A percentile compares a stretch with the other conserved stretches of the same genome.
phyloP scores from a whole-genome alignment of 371 early-diverging fungal genomes.

The Lichtheimia corymbifera region DNA sequence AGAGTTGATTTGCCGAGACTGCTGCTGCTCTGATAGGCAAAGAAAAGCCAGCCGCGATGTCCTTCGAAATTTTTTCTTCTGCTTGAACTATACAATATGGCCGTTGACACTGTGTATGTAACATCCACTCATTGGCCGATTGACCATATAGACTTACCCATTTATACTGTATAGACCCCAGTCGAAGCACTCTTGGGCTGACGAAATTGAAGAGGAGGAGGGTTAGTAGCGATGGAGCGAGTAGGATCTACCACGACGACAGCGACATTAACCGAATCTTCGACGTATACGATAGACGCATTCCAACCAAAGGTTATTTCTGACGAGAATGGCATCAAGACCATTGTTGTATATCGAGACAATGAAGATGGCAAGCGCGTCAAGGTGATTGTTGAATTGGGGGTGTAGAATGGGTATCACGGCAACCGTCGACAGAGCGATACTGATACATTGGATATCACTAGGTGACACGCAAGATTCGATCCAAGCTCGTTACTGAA shows the following conservation, averaged over 20 bases:
- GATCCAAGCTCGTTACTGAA: conserved; percentile 76
- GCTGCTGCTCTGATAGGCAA: no score
- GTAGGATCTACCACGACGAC: conserved; percentile 1
- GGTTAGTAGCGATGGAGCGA: conserved; percentile 19
- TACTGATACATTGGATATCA: background rate
- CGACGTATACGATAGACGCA: conserved; percentile 29
- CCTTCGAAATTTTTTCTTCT: background rate
- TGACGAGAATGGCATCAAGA: conserved; percentile 85
- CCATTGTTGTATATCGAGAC: conserved; percentile 75
- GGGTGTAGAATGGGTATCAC: background rate
- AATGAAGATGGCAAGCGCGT: conserved; percentile 91
- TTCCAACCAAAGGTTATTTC: conserved; percentile 60
- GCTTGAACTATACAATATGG: conserved; percentile 15
- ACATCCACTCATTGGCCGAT: background rate
- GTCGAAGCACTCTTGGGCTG: conserved; percentile 63
- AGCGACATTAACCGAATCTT: conserved; percentile 5
- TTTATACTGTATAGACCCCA: conserved; percentile 18
- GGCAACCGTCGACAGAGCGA: background rate
- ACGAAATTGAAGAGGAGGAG: conserved; percentile 72
- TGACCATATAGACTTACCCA: background rate
- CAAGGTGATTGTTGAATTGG: conserved; percentile 52
- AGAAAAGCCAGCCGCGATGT: no score
- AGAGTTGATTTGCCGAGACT: no score
- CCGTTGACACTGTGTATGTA: conserved; percentile 30
- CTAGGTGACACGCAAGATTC: conserved; percentile 80